These are phyloP conservation scores for Colletotrichum eleusines DNA, from an alignment of 2,329 filamentous ascomycete species.

Conservation along the genomic window DNA sequence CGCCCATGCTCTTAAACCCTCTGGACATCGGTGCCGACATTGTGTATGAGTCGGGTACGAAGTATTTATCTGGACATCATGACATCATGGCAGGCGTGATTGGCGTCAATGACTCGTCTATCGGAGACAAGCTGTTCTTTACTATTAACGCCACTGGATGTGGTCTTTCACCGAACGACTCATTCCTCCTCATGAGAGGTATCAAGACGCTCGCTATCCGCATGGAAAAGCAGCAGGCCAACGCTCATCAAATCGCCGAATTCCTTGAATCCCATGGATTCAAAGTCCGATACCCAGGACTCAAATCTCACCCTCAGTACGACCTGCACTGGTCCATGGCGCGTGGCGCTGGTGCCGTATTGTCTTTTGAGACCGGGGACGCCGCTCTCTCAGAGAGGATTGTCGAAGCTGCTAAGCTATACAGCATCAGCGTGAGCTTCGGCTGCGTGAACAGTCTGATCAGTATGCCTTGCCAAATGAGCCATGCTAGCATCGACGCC, in stretches of 20 bases:
- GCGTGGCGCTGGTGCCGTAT: conserved; percentile 90
- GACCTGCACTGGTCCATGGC: conserved; percentile 96
- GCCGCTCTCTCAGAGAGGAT: conserved; percentile 87
- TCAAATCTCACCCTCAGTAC: conserved; percentile 96
- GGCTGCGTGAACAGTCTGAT: conserved; percentile 98
- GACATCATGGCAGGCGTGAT: conserved; percentile 99
- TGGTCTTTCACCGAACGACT: conserved; percentile 93
- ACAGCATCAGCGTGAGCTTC: conserved; percentile 97
- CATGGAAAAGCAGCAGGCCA: conserved; percentile 98
- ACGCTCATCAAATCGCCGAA: conserved; percentile 89
- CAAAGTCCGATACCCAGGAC: conserved; percentile 92
- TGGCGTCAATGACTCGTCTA: conserved; percentile 83
- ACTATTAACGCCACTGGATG: conserved; percentile 97
- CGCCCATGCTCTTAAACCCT: conserved; percentile 92
- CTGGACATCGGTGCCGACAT: conserved; percentile 95
- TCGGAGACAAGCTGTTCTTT: conserved; percentile 94
- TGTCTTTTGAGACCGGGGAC: conserved; percentile 96
- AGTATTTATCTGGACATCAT: conserved; percentile 97
- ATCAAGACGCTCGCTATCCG: conserved; percentile 97
- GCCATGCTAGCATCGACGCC: conserved; percentile 96
- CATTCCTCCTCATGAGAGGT: conserved; percentile 93
- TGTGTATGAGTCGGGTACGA: conserved; percentile 97
- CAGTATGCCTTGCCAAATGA: conserved; percentile 99
- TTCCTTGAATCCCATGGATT: conserved; percentile 94
- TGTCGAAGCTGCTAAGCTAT: conserved; percentile 91